Evolutionary conservation across 768 basidiomycete species (phyloP).

Genomic region (Auricularia cornea): DNA sequence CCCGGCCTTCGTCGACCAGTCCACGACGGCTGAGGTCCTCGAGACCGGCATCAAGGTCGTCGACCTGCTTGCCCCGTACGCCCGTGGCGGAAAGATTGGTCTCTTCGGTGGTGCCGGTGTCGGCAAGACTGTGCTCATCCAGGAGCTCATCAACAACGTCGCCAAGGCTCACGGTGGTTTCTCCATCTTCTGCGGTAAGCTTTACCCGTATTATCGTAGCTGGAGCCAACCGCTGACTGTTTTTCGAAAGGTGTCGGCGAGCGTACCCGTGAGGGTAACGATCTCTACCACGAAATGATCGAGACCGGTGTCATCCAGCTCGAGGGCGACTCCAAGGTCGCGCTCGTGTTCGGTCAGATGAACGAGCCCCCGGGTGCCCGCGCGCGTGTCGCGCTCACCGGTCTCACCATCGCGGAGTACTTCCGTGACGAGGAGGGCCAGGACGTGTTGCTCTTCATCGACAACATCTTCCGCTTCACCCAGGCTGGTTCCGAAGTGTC

Average conservation of each 20-base stretch:
- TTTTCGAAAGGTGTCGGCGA: constrained; percentile 86
- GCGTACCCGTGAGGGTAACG: constrained; percentile 99
- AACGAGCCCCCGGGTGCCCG: constrained; percentile 99
- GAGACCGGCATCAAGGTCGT: constrained; percentile 99
- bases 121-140: constrained; percentile 99
- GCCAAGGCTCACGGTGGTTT: constrained; percentile 99
- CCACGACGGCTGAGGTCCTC: constrained; percentile 95
- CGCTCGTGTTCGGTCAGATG: constrained; percentile 99
- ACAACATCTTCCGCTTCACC: constrained; percentile 99
- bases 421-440: constrained; percentile 99
- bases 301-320: constrained; percentile 99
- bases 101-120: constrained; percentile 99
- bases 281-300: constrained; percentile 99
- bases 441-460: constrained; percentile 99
- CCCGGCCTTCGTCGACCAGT: constrained; percentile 96
- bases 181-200: constrained; percentile 94
- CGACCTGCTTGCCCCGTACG: constrained; percentile 98
- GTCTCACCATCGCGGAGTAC: constrained; percentile 99
- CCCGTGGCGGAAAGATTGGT: constrained; percentile 99
- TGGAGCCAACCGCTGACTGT: not conserved
- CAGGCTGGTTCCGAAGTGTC: constrained; percentile 99
- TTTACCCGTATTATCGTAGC: constrained; percentile 6
- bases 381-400: constrained; percentile 99
- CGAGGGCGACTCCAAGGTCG: constrained; percentile 99
- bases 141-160: constrained; percentile 99